Base-by-base conservation (phyloP, 768 basidiomycete species). In the Dacryopinax primogenitus region DNA sequence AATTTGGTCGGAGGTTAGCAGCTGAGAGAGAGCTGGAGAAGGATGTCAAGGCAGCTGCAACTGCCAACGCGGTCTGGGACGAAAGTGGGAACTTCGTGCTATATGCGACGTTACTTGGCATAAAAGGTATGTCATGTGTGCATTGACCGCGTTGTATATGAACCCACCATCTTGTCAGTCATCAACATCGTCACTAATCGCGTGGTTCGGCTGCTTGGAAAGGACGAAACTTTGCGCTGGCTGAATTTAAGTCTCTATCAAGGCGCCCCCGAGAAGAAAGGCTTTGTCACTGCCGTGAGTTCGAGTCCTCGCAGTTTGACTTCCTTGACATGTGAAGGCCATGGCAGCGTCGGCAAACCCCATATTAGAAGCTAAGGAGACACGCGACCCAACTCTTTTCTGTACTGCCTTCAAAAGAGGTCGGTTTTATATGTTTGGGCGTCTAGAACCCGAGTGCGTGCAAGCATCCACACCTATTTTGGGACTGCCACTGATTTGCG, bases 271-370 rank as follows among this genome's bases (percentile, higher is more conserved):
- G 81, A 87, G 1, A 98, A 94, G 78, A 85, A 88, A 79, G 82
- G 84, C 69, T 62, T 92, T 33, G 89, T 86, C 1, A 96, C 95
- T 1, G 78, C 90, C 71, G 88, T 88, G 71, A 18, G 85, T 78
- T n/a, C 30, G 3, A 47, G 58, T 63, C 32, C 45, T 32, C 4
- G 37, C n/a, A n/a, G n/a, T n/a, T 47, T 44, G n/a, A 1, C 35
- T 18, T 30, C 34, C 37, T 16, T 65, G 0, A 51, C 34, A 58
- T 28, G 21, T 36, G 35, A 69, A 90, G 85, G 91, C 92, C 0
- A 96, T 97, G 86, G 92, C 87, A 13, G 92, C 96, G 1, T 98
- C 95, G 11, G 85, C 90, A 32, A 99, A 99, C 73, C 96, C 96
- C 0, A 84, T 99, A 30, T 79, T 99, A 9, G 89, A 91, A 12